These are phyloP conservation scores for Vanrija pseudolonga DNA, from an alignment of 1,284 basidiomycete species.

Conservation along the genomic window DNA sequence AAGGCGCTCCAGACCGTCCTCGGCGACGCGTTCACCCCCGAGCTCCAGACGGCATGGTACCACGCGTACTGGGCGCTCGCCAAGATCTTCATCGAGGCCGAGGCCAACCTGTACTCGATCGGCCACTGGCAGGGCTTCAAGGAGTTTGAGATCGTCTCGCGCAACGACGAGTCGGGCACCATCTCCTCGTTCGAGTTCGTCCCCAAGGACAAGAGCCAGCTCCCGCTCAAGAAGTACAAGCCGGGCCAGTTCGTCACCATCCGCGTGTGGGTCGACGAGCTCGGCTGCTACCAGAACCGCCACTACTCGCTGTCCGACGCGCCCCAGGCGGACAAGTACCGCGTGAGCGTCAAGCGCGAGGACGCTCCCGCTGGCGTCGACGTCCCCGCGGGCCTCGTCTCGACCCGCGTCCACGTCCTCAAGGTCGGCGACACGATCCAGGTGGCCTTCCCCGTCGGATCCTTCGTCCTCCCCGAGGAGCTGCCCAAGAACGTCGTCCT, in stretches of 20 bases:
- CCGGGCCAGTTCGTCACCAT: constrained; percentile 40
- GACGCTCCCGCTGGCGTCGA: constrained; percentile 17
- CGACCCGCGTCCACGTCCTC: constrained; percentile 23
- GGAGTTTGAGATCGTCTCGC: constrained; percentile 27
- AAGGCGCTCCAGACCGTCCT: constrained; percentile 32
- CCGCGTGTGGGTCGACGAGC: constrained; percentile 14
- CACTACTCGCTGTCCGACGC: constrained; percentile 36
- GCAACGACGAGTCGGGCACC: constrained; percentile 25
- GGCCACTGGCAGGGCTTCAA: constrained; percentile 31
- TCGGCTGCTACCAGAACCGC: constrained; percentile 19
- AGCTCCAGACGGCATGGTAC: constrained; percentile 36
- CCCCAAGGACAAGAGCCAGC: constrained; percentile 23
- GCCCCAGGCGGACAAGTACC: constrained; percentile 23
- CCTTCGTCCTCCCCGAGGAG: constrained; percentile 28
- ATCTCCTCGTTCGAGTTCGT: constrained; percentile 33
- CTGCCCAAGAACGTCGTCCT: constrained; percentile 30
- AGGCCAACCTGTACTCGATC: constrained; percentile 29
- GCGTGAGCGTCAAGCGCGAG: constrained; percentile 37
- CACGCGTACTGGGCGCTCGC: constrained; percentile 24
- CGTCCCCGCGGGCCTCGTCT: constrained; percentile 16
- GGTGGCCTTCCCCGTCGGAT: constrained; percentile 31
- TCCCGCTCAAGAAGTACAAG: constrained; percentile 25
- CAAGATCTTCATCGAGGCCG: constrained; percentile 37
- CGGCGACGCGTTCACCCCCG: constrained; percentile 35
- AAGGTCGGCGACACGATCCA: constrained; percentile 27